Evolutionary conservation across 2,329 filamentous ascomycete genomes (phyloP).

Genomic region (Exophiala phaeomuriformis): DNA sequence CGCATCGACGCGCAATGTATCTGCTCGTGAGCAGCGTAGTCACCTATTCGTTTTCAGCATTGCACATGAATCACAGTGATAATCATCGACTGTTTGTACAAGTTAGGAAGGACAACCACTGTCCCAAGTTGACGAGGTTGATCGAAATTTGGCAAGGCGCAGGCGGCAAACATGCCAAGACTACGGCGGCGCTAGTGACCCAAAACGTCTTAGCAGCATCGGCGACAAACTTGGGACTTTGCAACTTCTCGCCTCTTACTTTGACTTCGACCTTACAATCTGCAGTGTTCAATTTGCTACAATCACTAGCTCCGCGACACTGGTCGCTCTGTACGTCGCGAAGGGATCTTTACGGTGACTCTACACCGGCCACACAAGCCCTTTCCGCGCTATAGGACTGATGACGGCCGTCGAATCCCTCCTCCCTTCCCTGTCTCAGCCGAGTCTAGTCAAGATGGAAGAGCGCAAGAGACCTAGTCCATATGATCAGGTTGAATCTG

Average conservation of each 20-base stretch:
- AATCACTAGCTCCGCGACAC: conserved; percentile 2
- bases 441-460: conserved; percentile 90
- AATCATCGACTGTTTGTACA: not conserved
- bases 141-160: not conserved
- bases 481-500: conserved; percentile 70
- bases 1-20: not conserved
- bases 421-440: conserved; percentile 63
- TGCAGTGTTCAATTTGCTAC: conserved; percentile 1
- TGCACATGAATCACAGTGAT: not conserved
- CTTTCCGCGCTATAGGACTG: conserved; percentile 50
- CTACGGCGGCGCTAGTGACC: not conserved
- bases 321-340: conserved; percentile 5
- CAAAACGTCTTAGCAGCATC: conserved; percentile 1
- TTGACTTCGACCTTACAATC: not conserved
- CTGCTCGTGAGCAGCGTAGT: not conserved
- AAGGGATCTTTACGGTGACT: conserved; percentile 5
- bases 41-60: not conserved
- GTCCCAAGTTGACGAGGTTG: not conserved
- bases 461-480: conserved; percentile 94
- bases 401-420: conserved; percentile 77
- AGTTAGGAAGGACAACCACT: not conserved
- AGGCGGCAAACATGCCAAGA: conserved; percentile 2
- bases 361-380: conserved; percentile 3
- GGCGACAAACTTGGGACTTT: not conserved
- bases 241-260: conserved; percentile 11